Evolutionary conservation across 164 flowering plant genomes (phyloP), one percentile per base, ranked within the genome.

Genomic region (Aristolochia fimbriata): DNA sequence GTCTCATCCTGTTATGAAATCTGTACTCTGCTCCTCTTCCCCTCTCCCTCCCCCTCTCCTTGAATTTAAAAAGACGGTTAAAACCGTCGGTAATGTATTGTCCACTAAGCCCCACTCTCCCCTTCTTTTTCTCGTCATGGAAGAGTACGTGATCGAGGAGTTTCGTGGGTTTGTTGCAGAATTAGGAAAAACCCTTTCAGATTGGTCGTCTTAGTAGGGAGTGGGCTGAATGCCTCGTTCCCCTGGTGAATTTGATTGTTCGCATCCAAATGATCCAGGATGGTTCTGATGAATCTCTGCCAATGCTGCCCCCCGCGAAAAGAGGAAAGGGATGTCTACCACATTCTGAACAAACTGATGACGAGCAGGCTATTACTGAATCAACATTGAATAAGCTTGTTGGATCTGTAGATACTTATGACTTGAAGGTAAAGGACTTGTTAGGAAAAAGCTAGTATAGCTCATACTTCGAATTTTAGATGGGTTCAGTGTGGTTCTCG

Each of bases 141-240:
- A n/a, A n/a, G n/a, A n/a, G n/a, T n/a, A n/a, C n/a, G n/a, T n/a
- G 43, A 37, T 37, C n/a, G n/a, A n/a, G n/a, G n/a, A n/a, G n/a
- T n/a, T n/a, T n/a, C n/a, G n/a, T n/a, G n/a, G n/a, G n/a, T n/a
- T n/a, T n/a, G n/a, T n/a, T n/a, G n/a, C n/a, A n/a, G n/a, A n/a
- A 10, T 37, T 37, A 37, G 8, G 43, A 7, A 37, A 37, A 7
- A 37, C 12, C 0, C 65, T n/a, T 59, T 65, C 67, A 88, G 96
- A 80, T 88, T 71, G 96, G 96, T 11, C 75, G 92, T 72, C 75
- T 88, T 24, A 84, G 87, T 27, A 75, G 78, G 79, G 96, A 86
- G 52, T 88, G 91, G 93, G 68, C 83, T 50, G 80, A 75, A 49
- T 78, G 87, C 61, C 64, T 84, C 37, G 64, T 70, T 64, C 87